Evolutionary conservation across 2,329 filamentous ascomycete genomes (phyloP).

Genomic region (Rosellinia necatrix): DNA sequence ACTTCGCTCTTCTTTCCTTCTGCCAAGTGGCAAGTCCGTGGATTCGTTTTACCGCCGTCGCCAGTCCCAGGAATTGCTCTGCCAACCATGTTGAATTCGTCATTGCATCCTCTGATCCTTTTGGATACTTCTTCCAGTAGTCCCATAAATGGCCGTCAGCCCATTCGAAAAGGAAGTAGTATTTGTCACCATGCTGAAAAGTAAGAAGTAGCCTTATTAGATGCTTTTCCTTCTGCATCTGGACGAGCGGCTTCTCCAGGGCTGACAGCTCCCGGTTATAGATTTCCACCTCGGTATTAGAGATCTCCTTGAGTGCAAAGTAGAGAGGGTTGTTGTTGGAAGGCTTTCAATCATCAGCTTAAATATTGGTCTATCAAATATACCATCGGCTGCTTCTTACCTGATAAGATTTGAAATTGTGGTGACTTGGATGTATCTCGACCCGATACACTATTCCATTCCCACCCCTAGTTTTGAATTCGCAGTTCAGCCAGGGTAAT

Average conservation of each 20-base stretch:
- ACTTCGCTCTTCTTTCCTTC: not conserved
- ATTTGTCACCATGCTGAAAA: constrained; percentile 2
- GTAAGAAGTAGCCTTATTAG: constrained; percentile 9
- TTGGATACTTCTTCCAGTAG: not conserved
- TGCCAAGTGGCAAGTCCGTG: constrained; percentile 10
- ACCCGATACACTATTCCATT: not conserved
- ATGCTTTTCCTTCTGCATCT: constrained; percentile 9
- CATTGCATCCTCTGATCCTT: not conserved
- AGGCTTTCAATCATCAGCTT: not conserved
- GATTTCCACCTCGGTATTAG: not conserved
- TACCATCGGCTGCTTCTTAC: not conserved
- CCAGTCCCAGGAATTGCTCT: constrained; percentile 3
- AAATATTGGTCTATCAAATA: not conserved
- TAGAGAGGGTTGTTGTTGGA: not conserved
- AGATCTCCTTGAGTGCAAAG: constrained; percentile 9
- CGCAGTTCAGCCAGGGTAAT: constrained; percentile 1
- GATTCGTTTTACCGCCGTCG: constrained; percentile 5
- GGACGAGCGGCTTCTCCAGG: not conserved
- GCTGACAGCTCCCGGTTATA: constrained; percentile 6
- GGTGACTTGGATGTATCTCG: constrained; percentile 1
- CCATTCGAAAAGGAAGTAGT: constrained; percentile 16
- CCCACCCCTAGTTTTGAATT: not conserved
- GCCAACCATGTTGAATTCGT: not conserved
- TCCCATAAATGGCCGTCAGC: constrained; percentile 7
- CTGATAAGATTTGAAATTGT: constrained; percentile 1